Evolutionary conservation across 2,329 filamentous ascomycete species (phyloP), one percentile per base, ranked within the genome.

Genomic region (Aschersonia sp.): DNA sequence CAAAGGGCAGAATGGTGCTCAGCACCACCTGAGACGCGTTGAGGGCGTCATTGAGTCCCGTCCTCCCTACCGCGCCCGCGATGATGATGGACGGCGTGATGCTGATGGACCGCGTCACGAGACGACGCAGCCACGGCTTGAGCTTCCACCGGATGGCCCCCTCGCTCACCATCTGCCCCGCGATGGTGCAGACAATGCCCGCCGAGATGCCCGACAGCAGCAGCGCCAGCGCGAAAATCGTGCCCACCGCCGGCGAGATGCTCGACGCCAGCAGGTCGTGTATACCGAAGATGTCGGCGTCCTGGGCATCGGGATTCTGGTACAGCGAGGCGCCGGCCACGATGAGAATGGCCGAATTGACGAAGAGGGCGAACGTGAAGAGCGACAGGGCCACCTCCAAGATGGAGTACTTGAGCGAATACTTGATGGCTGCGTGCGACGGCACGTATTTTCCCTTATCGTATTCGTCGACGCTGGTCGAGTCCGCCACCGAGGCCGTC

Each of bases 91-190:
- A 82, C 0, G 87, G 87, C 1, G 81, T 81, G 60, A 94, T 88
- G 57, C 83, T 87, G 60, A 94, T 85, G 45, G 74, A 77, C 30
- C 87, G 76, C 0, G 87, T 94, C 45, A 90, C 64, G 4, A 94
- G 72, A 9, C 87, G 75, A 2, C 87, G 81, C 8, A 89, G 57
- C 87, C 87, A 94, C 0, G 87, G 87, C 51, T 72, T 72, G 32
- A 89, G 64, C 5, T 66, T 77, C 84, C 86, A 88, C 44, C 79
- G 77, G 43, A 94, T 62, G 51, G 87, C 85, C 6, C 87, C 87
- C 61, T 94, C 87, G 52, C 79, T 82, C 29, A 94, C 83, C 81
- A 94, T 92, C 62, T 94, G 87, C 0, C 87, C 87, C 0, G 87
- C 77, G 54, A 94, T 92, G 1, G 88, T 94, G 66, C 87, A 94